phyloP scores from a whole-genome alignment of 441 rosid genomes.

The Mallotus repandus region DNA sequence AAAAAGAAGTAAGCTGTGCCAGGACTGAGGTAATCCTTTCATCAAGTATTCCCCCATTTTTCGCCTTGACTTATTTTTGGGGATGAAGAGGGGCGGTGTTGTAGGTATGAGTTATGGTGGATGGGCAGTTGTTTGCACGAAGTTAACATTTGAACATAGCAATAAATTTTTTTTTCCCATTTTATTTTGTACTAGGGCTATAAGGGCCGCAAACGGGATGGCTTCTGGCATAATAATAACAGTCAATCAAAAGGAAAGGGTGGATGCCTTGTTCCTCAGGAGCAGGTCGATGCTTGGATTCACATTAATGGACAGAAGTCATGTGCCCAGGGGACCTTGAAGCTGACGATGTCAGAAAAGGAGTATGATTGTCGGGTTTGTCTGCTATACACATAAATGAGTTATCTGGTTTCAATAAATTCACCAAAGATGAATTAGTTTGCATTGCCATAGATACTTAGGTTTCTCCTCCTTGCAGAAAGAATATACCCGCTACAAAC shows the following conservation, averaged over 20 bases:
- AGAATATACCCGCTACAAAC: constrained; percentile 55
- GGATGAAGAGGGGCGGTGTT: background rate
- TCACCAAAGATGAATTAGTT: background rate
- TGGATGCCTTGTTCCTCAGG: constrained; percentile 52
- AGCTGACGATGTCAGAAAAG: constrained; percentile 34
- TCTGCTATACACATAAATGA: constrained; percentile 7
- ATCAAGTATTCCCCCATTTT: background rate
- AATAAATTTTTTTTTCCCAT: constrained; percentile 2
- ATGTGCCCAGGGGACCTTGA: constrained; percentile 30
- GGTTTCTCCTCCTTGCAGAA: constrained; percentile 38
- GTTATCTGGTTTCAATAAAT: background rate
- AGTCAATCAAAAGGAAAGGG: constrained; percentile 36
- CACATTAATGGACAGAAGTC: constrained; percentile 57
- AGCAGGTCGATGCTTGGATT: constrained; percentile 62
- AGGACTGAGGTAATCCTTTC: constrained; percentile 49
- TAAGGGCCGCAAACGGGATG: constrained; percentile 53
- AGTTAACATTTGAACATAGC: constrained; percentile 4
- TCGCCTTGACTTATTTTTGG: background rate
- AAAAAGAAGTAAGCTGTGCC: constrained; percentile 42
- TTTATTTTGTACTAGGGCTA: constrained; percentile 38
- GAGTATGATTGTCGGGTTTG: constrained; percentile 49
- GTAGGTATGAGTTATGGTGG: background rate
- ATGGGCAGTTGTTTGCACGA: background rate
- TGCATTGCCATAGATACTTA: background rate
- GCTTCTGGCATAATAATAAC: constrained; percentile 35